A percentile compares a stretch with the other conserved stretches of the same genome.
These are phyloP conservation scores for Claviceps sp. DNA, from an alignment of 2,329 filamentous ascomycete genomes.

Conservation along the genomic window DNA sequence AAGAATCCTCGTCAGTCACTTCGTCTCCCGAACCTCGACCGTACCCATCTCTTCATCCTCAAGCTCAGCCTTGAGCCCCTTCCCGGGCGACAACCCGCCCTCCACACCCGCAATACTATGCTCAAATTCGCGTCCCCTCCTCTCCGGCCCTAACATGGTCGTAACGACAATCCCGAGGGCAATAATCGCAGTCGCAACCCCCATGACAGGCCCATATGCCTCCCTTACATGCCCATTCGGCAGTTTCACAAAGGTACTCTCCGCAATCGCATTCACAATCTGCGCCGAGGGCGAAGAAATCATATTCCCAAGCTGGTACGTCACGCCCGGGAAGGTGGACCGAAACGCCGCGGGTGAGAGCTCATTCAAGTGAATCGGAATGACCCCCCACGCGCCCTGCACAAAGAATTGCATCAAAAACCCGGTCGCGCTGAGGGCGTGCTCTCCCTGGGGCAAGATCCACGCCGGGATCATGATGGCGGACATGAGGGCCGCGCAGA, in stretches of 20 bases:
- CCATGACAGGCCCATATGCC: conserved; percentile 65
- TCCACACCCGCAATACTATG: conserved; percentile 30
- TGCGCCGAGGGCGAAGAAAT: conserved; percentile 59
- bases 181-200: conserved; percentile 63
- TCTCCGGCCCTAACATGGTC: conserved; percentile 59
- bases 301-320: conserved; percentile 66
- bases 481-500: conserved; percentile 46
- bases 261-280: conserved; percentile 63
- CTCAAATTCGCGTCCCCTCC: conserved; percentile 58
- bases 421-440: conserved; percentile 45
- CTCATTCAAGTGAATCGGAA: conserved; percentile 63
- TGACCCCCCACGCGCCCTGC: conserved; percentile 53
- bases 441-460: conserved; percentile 51
- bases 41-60: conserved; percentile 19
- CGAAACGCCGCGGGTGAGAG: conserved; percentile 57
- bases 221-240: conserved; percentile 43
- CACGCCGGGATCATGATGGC: conserved; percentile 53
- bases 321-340: conserved; percentile 56
- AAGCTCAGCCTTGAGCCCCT: conserved; percentile 16
- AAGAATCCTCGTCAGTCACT: background rate
- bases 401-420: conserved; percentile 61
- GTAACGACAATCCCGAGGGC: conserved; percentile 55
- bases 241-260: conserved; percentile 43
- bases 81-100: conserved; percentile 11
- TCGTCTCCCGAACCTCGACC: conserved; percentile 6